Evolutionary conservation across 2,329 filamentous ascomycete species (phyloP), one percentile per base, ranked within the genome.

Genomic region (Aspergillus fijiensis): DNA sequence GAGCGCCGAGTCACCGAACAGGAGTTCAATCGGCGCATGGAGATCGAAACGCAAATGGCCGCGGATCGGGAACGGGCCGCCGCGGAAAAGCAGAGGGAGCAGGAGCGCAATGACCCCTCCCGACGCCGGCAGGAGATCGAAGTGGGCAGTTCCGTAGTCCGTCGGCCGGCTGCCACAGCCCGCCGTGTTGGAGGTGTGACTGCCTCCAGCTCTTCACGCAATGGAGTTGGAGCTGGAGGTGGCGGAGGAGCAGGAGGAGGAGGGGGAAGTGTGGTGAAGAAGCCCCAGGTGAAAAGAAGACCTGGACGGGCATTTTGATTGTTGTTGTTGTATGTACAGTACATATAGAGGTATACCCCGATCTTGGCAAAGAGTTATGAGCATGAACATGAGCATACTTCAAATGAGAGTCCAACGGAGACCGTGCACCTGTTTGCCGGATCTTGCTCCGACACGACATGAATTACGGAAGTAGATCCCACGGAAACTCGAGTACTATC

Each of bases 41-140:
- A 97, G 77, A 93, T 97, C 63, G 93, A 97, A 79, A 84, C 89
- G 3, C 87, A 96, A 77, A 97, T 97, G 90, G 92, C 89, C 0
- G 88, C 89, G 65, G 93, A 97, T 72, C 91, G 92, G 74, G 85
- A 85, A 59, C 78, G 81, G 14, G 77, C 75, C n/a, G 73, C 74
- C 5, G 72, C 74, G 16, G 70, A 78, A 31, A 77, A 78, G 51
- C 67, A 72, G 55, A 74, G 73, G 42, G 76, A 79, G 60, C 63
- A 70, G 51, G 75, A 77, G 52, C 69, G 69, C 48, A 73, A 71
- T 33, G 72, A 76, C 51, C 68, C 73, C 2, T 64, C 69, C 4
- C 67, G 73, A 31, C 71, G 75, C 35, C 76, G 65, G 57, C 69
- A 62, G 29, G 76, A 78, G 59, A 67, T 75, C 3, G 74, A 77